These are phyloP conservation scores for Crepidotus variabilis DNA, from an alignment of 768 basidiomycete species.

Conservation along the genomic window DNA sequence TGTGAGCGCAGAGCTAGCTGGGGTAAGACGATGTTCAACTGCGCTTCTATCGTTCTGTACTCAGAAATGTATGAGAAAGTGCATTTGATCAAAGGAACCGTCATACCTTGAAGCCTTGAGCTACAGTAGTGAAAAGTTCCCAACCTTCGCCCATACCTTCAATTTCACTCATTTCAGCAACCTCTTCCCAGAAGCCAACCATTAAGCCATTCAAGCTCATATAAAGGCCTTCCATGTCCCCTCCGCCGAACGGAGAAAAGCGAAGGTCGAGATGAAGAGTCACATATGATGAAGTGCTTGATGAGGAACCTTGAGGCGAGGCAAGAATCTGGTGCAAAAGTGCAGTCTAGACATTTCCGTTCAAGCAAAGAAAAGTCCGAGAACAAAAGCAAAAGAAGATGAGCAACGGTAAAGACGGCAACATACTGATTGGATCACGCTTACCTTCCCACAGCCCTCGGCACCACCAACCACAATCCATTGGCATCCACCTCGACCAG, in stretches of 20 bases:
- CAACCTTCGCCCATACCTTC: constrained; percentile 51
- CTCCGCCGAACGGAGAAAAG: constrained; percentile 69
- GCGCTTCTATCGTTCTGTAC: background rate
- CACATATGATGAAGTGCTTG: constrained; percentile 62
- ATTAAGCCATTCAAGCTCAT: constrained; percentile 75
- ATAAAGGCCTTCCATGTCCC: constrained; percentile 72
- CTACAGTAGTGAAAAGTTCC: constrained; percentile 70
- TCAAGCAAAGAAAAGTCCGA: background rate
- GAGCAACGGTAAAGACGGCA: constrained; percentile 67
- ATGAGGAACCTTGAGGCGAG: constrained; percentile 12
- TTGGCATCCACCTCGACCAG: background rate
- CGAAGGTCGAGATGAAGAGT: constrained; percentile 73
- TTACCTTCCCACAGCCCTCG: background rate
- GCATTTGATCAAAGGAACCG: background rate
- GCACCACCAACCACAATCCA: background rate
- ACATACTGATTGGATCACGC: constrained; percentile 72
- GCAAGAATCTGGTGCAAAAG: constrained; percentile 76
- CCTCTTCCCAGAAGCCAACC: constrained; percentile 73
- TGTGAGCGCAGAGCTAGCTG: constrained; percentile 23
- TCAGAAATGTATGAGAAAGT: background rate
- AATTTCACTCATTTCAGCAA: constrained; percentile 29
- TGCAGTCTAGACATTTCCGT: constrained; percentile 48
- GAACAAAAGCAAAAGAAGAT: background rate
- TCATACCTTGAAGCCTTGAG: constrained; percentile 73
- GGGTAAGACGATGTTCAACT: background rate